Base-by-base conservation (phyloP, 768 basidiomycete species). In the Auricularia sp. region DNA sequence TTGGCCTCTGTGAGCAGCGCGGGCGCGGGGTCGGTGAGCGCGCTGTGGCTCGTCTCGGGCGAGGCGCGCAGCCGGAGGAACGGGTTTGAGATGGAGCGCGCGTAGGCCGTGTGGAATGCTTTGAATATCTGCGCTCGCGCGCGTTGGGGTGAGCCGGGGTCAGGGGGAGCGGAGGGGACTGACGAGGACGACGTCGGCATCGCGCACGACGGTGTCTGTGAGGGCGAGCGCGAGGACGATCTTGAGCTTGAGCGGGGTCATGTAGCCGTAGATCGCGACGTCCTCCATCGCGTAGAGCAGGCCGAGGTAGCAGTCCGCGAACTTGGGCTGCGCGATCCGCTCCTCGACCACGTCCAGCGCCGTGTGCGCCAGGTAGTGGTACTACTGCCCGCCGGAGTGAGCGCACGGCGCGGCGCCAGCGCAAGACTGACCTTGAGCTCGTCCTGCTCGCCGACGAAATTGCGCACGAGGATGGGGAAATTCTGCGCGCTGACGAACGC, bases 281-380 rank as follows among this genome's bases (percentile, higher is more conserved):
- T 95, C 93, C 75, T 96, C 94, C 81, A 95, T 88, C n/a, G 88
- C 82, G 73, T 92, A 93, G 33, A 96, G 76, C 64, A 95, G 78
- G 4, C 92, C 93, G 44, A 94, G 81, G 71, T 94, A 96, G 72
- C 88, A 87, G 39, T 95, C 92, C 3, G 78, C 79, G 3, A 82
- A 77, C 74, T 91, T 92, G 35, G 77, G 65, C 3, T 66, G 70
- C 16, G 76, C 47, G 47, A 51, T 85, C 80, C 91, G 87, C 77
- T 95, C 93, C 70, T 96, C 94, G 70, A 96, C 85, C 64, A 94
- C 88, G 75, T 96, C 93, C 70, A 96, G 76, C 64, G 89, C 89
- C 24, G 90, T 94, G 74, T 96, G 93, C 0, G 93, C 92, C 64
- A 94, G 86, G 68, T 94, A 95, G 75, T 94, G 90, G 71, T 93